Conservation (phyloP, 1,139 yeast genomes). For the Debaryomyces udenii region DNA sequence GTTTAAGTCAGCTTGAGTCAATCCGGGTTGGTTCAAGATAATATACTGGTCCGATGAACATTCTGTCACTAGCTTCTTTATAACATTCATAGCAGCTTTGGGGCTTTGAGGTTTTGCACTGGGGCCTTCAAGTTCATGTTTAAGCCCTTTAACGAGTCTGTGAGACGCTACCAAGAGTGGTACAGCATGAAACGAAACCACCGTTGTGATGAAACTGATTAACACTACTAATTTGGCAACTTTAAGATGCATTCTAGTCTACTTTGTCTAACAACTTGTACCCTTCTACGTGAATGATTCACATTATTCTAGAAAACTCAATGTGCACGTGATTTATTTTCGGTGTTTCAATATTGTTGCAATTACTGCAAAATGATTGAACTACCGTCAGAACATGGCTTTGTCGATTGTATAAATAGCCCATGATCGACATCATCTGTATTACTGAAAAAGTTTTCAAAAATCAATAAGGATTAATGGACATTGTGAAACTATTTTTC, state of each 20-base stretch:
- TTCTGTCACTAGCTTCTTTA: conserved; percentile 53
- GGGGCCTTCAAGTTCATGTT: conserved; percentile 25
- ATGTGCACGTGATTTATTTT: conserved; percentile 8
- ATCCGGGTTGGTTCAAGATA: conserved; percentile 71
- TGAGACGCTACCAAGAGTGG: conserved; percentile 50
- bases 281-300: too few species aligned
- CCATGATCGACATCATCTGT: too few species aligned
- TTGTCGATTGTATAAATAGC: conserved; percentile 1
- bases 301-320: too few species aligned
- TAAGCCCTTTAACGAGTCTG: conserved; percentile 38
- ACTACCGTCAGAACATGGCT: background rate
- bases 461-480: background rate
- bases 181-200: conserved; percentile 23
- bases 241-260: too few species aligned
- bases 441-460: background rate
- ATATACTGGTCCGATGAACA: conserved; percentile 76
- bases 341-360: conserved; percentile 11
- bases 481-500: background rate
- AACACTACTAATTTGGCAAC: background rate
- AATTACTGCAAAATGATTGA: conserved; percentile 8
- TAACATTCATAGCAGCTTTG: conserved; percentile 43
- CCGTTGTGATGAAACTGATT: background rate
- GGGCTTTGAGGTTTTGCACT: conserved; percentile 23
- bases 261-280: too few species aligned
- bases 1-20: conserved; percentile 58